These are phyloP conservation scores for Aureobasidium sp. DNA, from an alignment of 2,329 filamentous ascomycete genomes.

Conservation along the genomic window DNA sequence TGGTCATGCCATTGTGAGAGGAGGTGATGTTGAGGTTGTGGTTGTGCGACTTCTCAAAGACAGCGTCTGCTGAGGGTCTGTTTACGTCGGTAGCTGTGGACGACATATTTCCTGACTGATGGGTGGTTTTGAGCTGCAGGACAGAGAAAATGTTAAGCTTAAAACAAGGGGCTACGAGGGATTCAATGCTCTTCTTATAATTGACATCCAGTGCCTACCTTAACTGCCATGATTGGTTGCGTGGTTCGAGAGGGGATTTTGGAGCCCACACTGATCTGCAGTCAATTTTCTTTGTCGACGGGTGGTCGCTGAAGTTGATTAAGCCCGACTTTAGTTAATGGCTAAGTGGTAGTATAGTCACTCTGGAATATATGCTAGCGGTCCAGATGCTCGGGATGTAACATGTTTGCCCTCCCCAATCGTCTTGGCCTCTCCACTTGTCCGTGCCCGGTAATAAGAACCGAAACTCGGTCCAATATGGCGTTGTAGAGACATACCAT, in stretches of 20 bases:
- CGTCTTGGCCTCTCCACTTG: neutral
- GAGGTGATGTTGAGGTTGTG: constrained; percentile 7
- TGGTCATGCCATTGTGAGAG: constrained; percentile 19
- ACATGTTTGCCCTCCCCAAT: neutral
- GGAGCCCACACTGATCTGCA: neutral
- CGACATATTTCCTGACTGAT: neutral
- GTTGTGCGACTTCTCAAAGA: constrained; percentile 13
- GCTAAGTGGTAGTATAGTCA: neutral
- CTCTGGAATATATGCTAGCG: neutral
- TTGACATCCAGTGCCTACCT: neutral
- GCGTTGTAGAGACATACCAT: neutral
- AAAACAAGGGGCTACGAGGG: neutral
- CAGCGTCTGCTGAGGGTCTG: neutral
- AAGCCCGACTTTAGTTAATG: neutral
- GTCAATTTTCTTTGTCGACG: neutral
- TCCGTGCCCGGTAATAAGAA: neutral
- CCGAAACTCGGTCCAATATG: constrained; percentile 11
- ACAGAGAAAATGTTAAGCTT: neutral
- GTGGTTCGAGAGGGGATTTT: neutral
- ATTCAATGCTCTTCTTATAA: neutral
- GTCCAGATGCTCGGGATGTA: constrained; percentile 8
- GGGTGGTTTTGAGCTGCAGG: neutral
- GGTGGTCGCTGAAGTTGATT: neutral
- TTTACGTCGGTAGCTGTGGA: constrained; percentile 8
- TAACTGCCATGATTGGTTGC: neutral